These are phyloP conservation scores for Penicillium mononematosum DNA, from an alignment of 495 filamentous ascomycete species.

Conservation along the genomic window DNA sequence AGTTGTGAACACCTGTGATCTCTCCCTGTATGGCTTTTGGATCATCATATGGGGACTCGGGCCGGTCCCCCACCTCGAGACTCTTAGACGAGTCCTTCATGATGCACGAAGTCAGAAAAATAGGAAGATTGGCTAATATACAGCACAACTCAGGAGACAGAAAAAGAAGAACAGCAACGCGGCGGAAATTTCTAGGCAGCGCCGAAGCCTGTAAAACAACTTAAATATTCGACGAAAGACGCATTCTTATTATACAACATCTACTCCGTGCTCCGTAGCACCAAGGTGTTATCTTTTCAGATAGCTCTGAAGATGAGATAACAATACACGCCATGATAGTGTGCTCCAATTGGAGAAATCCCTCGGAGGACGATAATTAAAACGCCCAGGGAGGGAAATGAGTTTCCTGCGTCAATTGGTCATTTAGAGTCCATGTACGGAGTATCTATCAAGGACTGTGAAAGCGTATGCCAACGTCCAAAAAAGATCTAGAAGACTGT, in stretches of 20 bases:
- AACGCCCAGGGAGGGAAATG: neutral
- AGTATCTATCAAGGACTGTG: neutral
- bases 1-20: conserved; percentile 12
- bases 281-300: neutral
- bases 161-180: neutral
- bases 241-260: neutral
- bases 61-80: conserved; percentile 19
- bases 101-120: neutral
- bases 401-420: neutral
- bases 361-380: neutral
- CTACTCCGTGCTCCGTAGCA: no score
- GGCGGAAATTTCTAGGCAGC: neutral
- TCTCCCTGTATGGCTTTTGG: conserved; percentile 22
- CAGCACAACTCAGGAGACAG: neutral
- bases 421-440: neutral
- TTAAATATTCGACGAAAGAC: neutral
- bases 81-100: conserved; percentile 25
- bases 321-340: neutral
- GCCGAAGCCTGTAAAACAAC: neutral
- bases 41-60: conserved; percentile 22
- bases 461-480: neutral
- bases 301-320: neutral
- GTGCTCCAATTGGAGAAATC: neutral
- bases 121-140: neutral
- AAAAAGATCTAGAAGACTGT: conserved; percentile 2